Base-by-base conservation (phyloP, 768 basidiomycete species). In the Kwoniella heveanensis region DNA sequence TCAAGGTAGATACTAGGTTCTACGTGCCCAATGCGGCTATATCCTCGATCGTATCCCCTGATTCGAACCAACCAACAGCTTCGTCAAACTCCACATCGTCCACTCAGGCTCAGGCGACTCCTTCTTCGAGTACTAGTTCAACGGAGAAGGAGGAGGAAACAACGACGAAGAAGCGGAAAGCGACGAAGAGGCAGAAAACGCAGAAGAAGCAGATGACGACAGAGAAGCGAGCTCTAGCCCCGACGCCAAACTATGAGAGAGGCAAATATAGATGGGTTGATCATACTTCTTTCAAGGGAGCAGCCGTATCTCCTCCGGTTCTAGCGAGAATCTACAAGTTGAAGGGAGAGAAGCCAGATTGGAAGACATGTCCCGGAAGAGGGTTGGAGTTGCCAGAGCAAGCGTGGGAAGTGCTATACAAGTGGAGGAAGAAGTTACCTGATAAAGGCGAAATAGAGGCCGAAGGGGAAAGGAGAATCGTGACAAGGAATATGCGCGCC, bases 401-500 rank as follows among this genome's bases (percentile, higher is more conserved):
- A 3, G 62, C 55, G 17, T 64, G 62, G 62, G 55, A 51, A n/a
- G 55, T 57, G 9, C 32, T 64, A 27, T 2, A 55, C 17, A 57
- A 27, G 21, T 64, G 62, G 62, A 64, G 62, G 50, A 30, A 25
- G 2, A 64, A 32, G 4, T 47, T 64, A 19, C 62, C 62, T 47
- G 62, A 64, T 57, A 50, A 30, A 32, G 62, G 50, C 2, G 25
- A 44, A 24, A 49, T 37, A 32, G 62, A 49, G 1, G 49, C 25
- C 2, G 25, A 44, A 24, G 55, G 37, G 29, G 62, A 48, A 7
- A 17, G 55, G 37, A 51, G 49, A 37, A 47, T 57, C 1, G 37
- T 57, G n/a, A 64, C 62, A 22, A 56, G 62, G 39, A 57, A 46
- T 26, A 64, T 64, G 62, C n/a, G n/a, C n/a, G n/a, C n/a, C n/a